Conservation (phyloP, 177 flowering plant genomes). For the Tripterygium wilfordii region DNA sequence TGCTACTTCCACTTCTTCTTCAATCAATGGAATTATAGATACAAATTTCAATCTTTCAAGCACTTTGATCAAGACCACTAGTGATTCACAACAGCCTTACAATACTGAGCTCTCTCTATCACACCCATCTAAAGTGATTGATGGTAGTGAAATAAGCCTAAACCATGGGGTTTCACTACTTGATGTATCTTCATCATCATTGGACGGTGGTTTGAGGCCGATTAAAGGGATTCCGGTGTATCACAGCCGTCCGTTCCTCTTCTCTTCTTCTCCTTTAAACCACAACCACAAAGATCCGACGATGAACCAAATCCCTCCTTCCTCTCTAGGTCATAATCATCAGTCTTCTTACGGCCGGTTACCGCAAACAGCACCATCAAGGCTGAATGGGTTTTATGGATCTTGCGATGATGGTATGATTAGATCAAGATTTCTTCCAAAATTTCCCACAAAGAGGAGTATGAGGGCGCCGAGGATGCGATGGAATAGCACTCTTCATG, state of each 20-base stretch:
- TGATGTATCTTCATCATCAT: constrained; percentile 33
- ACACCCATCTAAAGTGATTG: constrained; percentile 18
- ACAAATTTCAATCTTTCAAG: neutral
- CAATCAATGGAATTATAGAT: too few relatives aligned
- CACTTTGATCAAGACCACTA: too few relatives aligned
- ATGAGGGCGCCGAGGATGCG: constrained; percentile 93
- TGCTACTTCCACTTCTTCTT: constrained; percentile 23
- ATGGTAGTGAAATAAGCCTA: too few relatives aligned
- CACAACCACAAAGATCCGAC: constrained; percentile 33
- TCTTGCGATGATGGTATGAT: constrained; percentile 34
- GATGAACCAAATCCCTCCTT: constrained; percentile 32
- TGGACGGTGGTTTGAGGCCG: constrained; percentile 48
- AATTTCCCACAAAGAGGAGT: constrained; percentile 58
- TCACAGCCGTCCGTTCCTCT: constrained; percentile 61
- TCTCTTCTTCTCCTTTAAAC: constrained; percentile 33
- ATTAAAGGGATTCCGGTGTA: constrained; percentile 84
- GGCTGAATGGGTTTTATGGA: too few relatives aligned
- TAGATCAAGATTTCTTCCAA: constrained; percentile 65
- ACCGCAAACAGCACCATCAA: constrained; percentile 18
- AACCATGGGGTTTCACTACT: constrained; percentile 32
- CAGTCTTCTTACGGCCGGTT: constrained; percentile 20
- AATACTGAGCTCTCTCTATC: constrained; percentile 61
- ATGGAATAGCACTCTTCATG: constrained; percentile 87
- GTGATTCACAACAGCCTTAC: too few relatives aligned
- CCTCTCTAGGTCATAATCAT: constrained; percentile 18